Conservation (phyloP, 371 early-diverging fungal species). For the Lichtheimia ornata region DNA sequence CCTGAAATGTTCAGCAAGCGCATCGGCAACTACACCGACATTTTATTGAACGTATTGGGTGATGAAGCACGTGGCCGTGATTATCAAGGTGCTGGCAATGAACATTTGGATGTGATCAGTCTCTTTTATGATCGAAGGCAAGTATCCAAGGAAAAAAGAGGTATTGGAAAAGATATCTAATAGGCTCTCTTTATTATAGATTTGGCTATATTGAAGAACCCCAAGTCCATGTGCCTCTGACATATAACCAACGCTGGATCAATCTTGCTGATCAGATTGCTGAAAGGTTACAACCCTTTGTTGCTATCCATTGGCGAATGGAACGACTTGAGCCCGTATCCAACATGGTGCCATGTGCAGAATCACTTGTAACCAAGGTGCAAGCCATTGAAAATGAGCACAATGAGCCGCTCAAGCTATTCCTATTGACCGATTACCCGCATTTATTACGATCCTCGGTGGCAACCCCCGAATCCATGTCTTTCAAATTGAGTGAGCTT, state of each 20-base stretch:
- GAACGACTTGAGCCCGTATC: slow-evolving; percentile 44
- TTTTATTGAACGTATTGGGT: slow-evolving; percentile 25
- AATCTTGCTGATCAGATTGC: slow-evolving; percentile 37
- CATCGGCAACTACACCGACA: slow-evolving; percentile 31
- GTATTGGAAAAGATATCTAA: neutral
- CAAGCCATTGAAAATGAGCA: slow-evolving; percentile 11
- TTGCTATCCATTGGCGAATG: slow-evolving; percentile 58
- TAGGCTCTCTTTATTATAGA: slow-evolving; percentile 10
- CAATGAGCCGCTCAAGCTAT: slow-evolving; percentile 21
- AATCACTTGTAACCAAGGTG: slow-evolving; percentile 30
- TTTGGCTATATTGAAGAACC: slow-evolving; percentile 36
- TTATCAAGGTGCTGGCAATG: slow-evolving; percentile 12
- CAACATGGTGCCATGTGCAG: slow-evolving; percentile 45
- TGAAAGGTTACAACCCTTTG: slow-evolving; percentile 35
- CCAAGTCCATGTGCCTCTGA: slow-evolving; percentile 29
- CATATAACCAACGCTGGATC: slow-evolving; percentile 33
- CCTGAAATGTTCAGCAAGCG: slow-evolving; percentile 20
- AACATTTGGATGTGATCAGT: slow-evolving; percentile 39
- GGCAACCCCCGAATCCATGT: slow-evolving; percentile 43
- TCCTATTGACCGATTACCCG: slow-evolving; percentile 51
- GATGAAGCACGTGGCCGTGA: slow-evolving; percentile 31
- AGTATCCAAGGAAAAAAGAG: neutral
- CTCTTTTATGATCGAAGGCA: slow-evolving; percentile 43
- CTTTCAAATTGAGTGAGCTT: slow-evolving; percentile 33
- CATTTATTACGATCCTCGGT: slow-evolving; percentile 34